Evolutionary conservation across 257 asterid genomes (phyloP).

Genomic region (Fraxinus excelsior): DNA sequence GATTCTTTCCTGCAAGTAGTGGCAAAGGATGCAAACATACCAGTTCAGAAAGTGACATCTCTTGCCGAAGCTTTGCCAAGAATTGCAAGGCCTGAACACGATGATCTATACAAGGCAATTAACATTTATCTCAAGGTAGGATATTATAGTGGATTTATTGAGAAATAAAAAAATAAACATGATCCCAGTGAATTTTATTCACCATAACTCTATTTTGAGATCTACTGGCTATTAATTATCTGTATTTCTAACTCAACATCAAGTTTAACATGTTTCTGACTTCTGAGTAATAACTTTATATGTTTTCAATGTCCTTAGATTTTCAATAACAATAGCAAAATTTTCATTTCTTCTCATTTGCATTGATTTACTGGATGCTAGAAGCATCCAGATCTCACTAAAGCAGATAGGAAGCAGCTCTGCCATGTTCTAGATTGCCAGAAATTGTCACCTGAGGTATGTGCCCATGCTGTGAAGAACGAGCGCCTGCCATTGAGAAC

Average conservation of each 20-base stretch:
- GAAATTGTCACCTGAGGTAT: slow-evolving; percentile 57
- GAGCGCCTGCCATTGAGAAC: slow-evolving; percentile 72
- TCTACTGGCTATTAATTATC: background rate
- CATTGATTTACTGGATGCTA: slow-evolving; percentile 18
- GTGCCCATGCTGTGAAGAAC: slow-evolving; percentile 67
- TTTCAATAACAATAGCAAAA: too few relatives aligned
- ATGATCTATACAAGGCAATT: slow-evolving; percentile 66
- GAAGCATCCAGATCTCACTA: slow-evolving; percentile 70
- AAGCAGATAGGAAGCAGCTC: slow-evolving; percentile 60
- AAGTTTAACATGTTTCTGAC: background rate
- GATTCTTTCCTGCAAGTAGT: slow-evolving; percentile 64
- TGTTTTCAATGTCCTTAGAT: background rate
- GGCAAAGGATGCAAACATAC: slow-evolving; percentile 47
- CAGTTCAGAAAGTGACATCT: slow-evolving; percentile 48
- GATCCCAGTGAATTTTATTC: background rate
- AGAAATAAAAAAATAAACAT: background rate
- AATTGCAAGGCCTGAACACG: slow-evolving; percentile 62
- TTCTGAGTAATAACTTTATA: too few relatives aligned
- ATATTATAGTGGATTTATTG: background rate
- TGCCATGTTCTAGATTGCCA: slow-evolving; percentile 68
- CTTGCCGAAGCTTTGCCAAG: slow-evolving; percentile 66
- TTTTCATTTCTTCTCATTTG: background rate
- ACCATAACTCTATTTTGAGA: too few relatives aligned
- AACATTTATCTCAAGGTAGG: slow-evolving; percentile 63
- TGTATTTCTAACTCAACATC: background rate